Base-by-base conservation (phyloP, 2,329 filamentous ascomycete genomes). In the Neoarthrinium moseri region DNA sequence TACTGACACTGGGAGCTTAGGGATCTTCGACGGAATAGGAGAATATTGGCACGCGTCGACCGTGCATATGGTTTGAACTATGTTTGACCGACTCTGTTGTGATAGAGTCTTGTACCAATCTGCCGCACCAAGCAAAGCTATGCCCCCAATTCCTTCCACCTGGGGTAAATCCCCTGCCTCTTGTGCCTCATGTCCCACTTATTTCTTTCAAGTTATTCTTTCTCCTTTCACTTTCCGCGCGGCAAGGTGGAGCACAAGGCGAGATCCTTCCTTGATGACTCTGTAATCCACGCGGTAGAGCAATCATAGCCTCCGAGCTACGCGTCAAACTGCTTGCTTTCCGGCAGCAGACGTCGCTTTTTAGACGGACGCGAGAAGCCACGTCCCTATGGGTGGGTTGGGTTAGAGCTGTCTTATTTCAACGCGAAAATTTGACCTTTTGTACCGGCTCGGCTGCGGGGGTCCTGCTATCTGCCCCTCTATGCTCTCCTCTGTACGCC, bases 261-360 rank as follows among this genome's bases (percentile, higher is more conserved):
- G 80, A 85, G 82, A 82, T 64, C 72, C 71, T 81, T 86, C 82
- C 82, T 86, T 86, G 81, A 76, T 74, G 77, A n/a, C 81, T 84
- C 79, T 85, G 82, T 86, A 86, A 85, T 85, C 81, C 80, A 81
- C 83, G 82, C 82, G 82, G 81, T 80, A 86, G 51, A 86, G 75
- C 52, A 71, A 79, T 44, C 27, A 23, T 29, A 44, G 41, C 41
- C 41, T 44, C 32, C 41, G 41, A 44, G 41, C 41, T 44, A 29
- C 41, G 41, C 21, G 41, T 44, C 41, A 36, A 22, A 3, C n/a
- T n/a, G n/a, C n/a, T n/a, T n/a, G n/a, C n/a, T 29, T 8, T n/a
- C 26, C 26, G n/a, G 26, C 8, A n/a, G 26, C 7, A 27, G 18
- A 11, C 26, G 41, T 44, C 41, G 41, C 41, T 44, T 44, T 44